Evolutionary conservation across 106 monocot genomes (phyloP).

Genomic region (Phalaenopsis equestris): DNA sequence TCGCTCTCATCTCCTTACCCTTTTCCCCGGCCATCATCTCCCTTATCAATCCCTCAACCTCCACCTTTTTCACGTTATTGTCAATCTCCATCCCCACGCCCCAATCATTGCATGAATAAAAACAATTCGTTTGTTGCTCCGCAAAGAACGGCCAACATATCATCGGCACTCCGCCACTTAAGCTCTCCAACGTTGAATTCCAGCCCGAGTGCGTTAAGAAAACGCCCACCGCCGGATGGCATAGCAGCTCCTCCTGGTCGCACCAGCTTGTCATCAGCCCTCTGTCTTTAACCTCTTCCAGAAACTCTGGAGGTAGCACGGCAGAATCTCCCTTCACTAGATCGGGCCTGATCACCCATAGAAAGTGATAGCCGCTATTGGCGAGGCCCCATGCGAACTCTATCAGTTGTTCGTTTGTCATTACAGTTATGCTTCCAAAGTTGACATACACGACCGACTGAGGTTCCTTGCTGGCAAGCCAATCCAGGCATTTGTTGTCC

Average conservation of each 20-base stretch:
- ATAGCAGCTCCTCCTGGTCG: slow-evolving; percentile 1
- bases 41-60: slow-evolving; percentile 25
- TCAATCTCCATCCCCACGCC: slow-evolving; percentile 49
- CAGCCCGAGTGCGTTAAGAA: neutral
- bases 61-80: slow-evolving; percentile 25
- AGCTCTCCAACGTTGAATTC: slow-evolving; percentile 1
- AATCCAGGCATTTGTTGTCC: neutral
- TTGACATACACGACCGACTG: neutral
- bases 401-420: neutral
- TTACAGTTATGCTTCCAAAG: slow-evolving; percentile 6
- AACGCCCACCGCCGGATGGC: neutral
- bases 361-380: neutral
- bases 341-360: neutral
- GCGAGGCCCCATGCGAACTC: slow-evolving; percentile 10
- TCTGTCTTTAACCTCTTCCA: neutral
- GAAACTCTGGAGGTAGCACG: neutral
- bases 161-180: slow-evolving; percentile 1
- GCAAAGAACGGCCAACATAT: slow-evolving; percentile 15
- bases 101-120: slow-evolving; percentile 34
- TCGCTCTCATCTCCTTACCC: slow-evolving; percentile 37
- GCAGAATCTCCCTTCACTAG: neutral
- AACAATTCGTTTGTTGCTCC: slow-evolving; percentile 47
- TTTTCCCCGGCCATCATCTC: slow-evolving; percentile 44
- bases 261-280: slow-evolving; percentile 5
- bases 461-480: neutral